Evolutionary conservation across 2,329 filamentous ascomycete genomes (phyloP), one percentile per base, ranked within the genome.

Genomic region (Claviceps spartinae): DNA sequence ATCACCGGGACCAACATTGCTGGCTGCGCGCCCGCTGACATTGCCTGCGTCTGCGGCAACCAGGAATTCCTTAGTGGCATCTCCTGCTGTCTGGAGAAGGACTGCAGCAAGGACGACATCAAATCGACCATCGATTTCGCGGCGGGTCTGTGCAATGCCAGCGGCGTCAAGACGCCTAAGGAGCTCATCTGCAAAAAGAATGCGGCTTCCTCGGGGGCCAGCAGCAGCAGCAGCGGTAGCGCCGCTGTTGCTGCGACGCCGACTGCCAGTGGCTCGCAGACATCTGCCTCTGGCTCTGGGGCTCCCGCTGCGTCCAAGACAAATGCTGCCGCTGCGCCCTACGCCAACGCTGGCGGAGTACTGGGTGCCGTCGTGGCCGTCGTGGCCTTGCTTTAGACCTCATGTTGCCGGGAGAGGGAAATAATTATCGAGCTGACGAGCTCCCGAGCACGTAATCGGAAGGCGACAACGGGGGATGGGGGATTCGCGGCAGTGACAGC

Each of bases 21-120:
- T 49, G 68, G 65, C 56, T 73, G 70, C 61, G 59, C 58, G 30
- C 54, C 60, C 45, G 56, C 68, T 58, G 67, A 72, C 61, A 61
- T 70, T 54, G 60, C 56, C 50, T 73, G 70, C 61, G 63, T 72
- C 59, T 73, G 70, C 65, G 60, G 58, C 59, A 70, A 71, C 63
- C 47, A 57, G 47, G 51, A 62, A 44, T 72, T 72, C 64, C 62
- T 73, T 52, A 55, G 59, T 55, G 58, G 57, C 55, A 70, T 72
- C 47, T 67, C 70, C 49, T 73, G 70, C 65, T 72, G 70, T 57
- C 62, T 73, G 49, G 59, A 60, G 43, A 58, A 60, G 37, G 56
- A 55, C 45, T 73, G 70, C 61, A 58, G 62, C 56, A 43, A 55
- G 9, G 48, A 57, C 4, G 67, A 66, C 40, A 65, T 68, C 55